Evolutionary conservation across 1,284 basidiomycete genomes (phyloP).

Genomic region (Fomitopsis schrenkii): DNA sequence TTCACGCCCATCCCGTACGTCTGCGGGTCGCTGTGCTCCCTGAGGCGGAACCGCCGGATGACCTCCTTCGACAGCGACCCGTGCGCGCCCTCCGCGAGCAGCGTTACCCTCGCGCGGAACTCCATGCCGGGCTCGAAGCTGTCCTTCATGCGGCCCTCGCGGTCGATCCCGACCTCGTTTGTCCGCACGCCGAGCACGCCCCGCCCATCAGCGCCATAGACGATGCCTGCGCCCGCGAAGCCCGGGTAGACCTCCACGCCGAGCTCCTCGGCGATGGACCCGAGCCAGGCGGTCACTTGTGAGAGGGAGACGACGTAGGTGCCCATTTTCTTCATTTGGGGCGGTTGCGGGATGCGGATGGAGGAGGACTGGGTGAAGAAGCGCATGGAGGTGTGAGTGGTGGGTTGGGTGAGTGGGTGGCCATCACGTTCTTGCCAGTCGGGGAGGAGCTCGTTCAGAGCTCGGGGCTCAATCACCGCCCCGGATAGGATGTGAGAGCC

Average conservation of each 20-base stretch:
- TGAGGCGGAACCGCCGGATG: conserved; percentile 75
- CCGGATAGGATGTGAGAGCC: conserved; percentile 96
- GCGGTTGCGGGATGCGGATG: conserved; percentile 92
- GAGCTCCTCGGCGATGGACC: conserved; percentile 82
- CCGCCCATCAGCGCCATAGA: conserved; percentile 69
- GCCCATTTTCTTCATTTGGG: conserved; percentile 94
- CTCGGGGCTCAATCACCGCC: conserved; percentile 91
- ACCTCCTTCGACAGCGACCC: conserved; percentile 87
- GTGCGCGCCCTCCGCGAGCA: conserved; percentile 97
- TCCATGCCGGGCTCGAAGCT: conserved; percentile 97
- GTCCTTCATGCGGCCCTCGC: conserved; percentile 76
- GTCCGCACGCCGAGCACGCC: conserved; percentile 84
- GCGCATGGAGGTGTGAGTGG: conserved; percentile 82
- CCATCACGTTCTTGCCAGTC: conserved; percentile 66
- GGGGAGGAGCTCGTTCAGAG: conserved; percentile 90
- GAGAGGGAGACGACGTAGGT: conserved; percentile 95
- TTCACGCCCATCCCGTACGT: conserved; percentile 97
- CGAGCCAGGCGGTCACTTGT: conserved; percentile 88
- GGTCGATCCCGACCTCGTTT: conserved; percentile 93
- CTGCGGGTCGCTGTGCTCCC: conserved; percentile 82
- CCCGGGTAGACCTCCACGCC: conserved; percentile 98
- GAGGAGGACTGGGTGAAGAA: conserved; percentile 74
- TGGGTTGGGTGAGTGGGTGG: conserved; percentile 76
- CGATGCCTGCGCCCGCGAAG: conserved; percentile 85
- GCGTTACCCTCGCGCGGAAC: conserved; percentile 89